phyloP scores from a whole-genome alignment of 768 basidiomycete species.

The Phylloporus sp. region DNA sequence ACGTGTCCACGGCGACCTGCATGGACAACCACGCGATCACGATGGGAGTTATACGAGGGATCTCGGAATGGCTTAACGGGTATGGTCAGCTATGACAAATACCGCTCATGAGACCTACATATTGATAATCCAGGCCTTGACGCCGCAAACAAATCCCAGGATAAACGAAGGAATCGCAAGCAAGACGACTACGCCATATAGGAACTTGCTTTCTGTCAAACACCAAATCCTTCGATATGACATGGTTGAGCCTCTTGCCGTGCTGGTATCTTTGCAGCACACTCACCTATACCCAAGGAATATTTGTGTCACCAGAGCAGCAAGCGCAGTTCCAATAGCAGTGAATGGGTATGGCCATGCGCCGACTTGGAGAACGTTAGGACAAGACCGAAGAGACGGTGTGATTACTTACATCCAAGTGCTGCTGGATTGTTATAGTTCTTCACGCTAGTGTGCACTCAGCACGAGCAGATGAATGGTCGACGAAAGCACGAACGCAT shows the following conservation, averaged over 20 bases:
- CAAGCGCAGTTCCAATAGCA: constrained; percentile 40
- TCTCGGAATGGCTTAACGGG: constrained; percentile 34
- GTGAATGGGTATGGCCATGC: constrained; percentile 52
- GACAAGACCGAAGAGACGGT: neutral
- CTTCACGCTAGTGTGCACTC: constrained; percentile 1
- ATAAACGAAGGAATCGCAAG: constrained; percentile 38
- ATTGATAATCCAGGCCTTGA: constrained; percentile 39
- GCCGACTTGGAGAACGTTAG: constrained; percentile 22
- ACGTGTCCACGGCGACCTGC: constrained; percentile 40
- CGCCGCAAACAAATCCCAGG: constrained; percentile 41
- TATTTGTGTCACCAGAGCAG: constrained; percentile 46
- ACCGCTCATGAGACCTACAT: constrained; percentile 27
- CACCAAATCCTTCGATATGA: constrained; percentile 11
- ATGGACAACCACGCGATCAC: constrained; percentile 45
- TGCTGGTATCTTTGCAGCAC: no score
- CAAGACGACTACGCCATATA: constrained; percentile 33
- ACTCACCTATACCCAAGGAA: constrained; percentile 44
- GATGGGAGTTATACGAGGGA: constrained; percentile 36
- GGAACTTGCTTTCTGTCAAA: constrained; percentile 10
- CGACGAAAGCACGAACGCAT: constrained; percentile 2
- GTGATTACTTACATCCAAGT: constrained; percentile 1
- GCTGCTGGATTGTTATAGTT: constrained; percentile 11
- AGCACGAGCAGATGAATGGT: neutral
- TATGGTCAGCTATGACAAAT: neutral
- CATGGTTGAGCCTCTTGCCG: neutral